Evolutionary conservation across 2,329 filamentous ascomycete species (phyloP), one percentile per base, ranked within the genome.

Genomic region (Aspergillus hortae): DNA sequence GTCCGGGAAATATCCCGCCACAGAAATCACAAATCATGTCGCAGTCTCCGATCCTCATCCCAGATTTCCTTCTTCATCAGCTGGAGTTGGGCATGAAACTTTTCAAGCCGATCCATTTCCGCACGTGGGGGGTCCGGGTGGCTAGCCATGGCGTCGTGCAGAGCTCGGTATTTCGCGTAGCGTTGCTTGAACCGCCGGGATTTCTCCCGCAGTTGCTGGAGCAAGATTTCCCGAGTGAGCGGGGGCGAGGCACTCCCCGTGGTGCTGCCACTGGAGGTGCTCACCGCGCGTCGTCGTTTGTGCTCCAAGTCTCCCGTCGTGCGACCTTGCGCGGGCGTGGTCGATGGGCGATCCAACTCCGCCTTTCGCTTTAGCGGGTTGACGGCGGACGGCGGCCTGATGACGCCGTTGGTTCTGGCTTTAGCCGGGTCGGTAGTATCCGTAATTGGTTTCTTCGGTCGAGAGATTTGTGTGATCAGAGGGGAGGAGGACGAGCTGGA

Each of bases 1-100:
- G 55, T 55, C 47, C 55, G 52, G 53, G 54, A 35, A 35, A 52
- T 51, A 43, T 38, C 44, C 41, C 42, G 45, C 36, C 30, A 32
- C n/a, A 17, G 15, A 30, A 2, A 48, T 59, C 46, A 61, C 12
- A 61, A 48, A 27, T 60, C 58, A 14, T 62, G 60, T 19, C 67
- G 65, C 6, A 74, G 59, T 32, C 66, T 66, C 50, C 67, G 65
- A 58, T 75, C 66, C 56, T 74, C 72, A 35, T 73, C 71, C 72
- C 72, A 74, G 55, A 85, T 84, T 62, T 83, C 79, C 54, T 75
- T 68, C 71, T 85, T 85, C 77, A 83, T 80, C 57, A 74, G 73
- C 60, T 79, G 74, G 44, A 84, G 66, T 58, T 75, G 73, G 58
- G 69, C 67, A 64, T 83, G 80, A 75, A 82, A 80, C 53, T 70